phyloP scores from a whole-genome alignment of 306 rosid species.

The Dryas octopetala region DNA sequence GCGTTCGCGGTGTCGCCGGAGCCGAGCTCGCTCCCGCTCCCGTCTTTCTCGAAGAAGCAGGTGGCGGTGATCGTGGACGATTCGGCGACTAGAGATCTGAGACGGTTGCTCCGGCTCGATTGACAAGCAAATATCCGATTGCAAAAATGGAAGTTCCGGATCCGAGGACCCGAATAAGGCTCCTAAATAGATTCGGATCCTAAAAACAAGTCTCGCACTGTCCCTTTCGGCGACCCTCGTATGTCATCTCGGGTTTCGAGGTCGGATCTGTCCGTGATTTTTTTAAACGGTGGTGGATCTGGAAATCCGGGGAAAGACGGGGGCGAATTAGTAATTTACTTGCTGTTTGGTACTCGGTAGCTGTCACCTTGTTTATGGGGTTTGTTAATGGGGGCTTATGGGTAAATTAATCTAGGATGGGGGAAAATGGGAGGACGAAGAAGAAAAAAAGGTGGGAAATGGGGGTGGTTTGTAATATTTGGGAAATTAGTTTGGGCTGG shows the following conservation, averaged over 20 bases:
- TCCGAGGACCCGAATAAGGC: slow-evolving; percentile 9
- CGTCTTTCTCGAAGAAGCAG: slow-evolving; percentile 66
- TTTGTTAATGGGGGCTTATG: slow-evolving; percentile 15
- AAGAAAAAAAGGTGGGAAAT: slow-evolving; percentile 27
- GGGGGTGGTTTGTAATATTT: slow-evolving; percentile 36
- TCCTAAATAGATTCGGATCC: slow-evolving; percentile 5
- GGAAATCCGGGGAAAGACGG: slow-evolving; percentile 24
- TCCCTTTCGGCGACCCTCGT: background rate
- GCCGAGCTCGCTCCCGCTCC: slow-evolving; percentile 82
- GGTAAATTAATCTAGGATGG: slow-evolving; percentile 18
- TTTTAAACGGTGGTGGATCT: slow-evolving; percentile 73
- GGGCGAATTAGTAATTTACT: slow-evolving; percentile 34
- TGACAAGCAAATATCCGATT: background rate
- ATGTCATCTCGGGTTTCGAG: slow-evolving; percentile 20
- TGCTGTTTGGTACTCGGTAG: slow-evolving; percentile 10
- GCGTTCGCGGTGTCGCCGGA: slow-evolving; percentile 76
- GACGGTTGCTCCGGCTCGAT: slow-evolving; percentile 82
- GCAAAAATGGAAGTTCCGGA: background rate
- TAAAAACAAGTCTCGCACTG: background rate
- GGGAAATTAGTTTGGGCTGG: slow-evolving; percentile 8
- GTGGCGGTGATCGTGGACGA: slow-evolving; percentile 42
- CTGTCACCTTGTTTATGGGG: background rate
- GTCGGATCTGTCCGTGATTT: slow-evolving; percentile 59
- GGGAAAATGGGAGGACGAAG: background rate
- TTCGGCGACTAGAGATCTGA: slow-evolving; percentile 79